Evolutionary conservation across 305 asterid genomes (phyloP).

Genomic region (Fraxinus nigra): DNA sequence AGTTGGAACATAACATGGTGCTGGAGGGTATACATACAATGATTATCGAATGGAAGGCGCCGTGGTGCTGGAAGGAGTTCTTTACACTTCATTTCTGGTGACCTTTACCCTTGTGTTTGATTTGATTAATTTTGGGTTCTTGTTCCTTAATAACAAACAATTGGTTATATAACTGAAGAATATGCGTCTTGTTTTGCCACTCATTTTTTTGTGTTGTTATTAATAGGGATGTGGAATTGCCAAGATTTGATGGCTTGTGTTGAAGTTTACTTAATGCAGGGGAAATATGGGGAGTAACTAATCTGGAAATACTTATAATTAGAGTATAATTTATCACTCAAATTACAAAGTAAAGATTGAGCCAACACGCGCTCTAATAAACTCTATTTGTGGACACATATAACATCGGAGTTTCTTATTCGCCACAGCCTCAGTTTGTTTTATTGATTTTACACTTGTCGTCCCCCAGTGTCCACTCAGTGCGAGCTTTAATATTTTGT

Average conservation of each 20-base stretch:
- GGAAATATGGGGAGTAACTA: neutral
- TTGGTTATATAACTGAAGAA: neutral
- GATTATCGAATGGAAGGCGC: neutral
- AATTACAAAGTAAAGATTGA: neutral
- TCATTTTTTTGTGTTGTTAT: neutral
- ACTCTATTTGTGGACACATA: neutral
- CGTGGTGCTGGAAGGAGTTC: neutral
- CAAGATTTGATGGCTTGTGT: neutral
- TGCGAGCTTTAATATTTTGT: neutral
- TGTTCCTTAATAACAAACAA: neutral
- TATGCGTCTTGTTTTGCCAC: neutral
- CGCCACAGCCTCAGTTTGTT: neutral
- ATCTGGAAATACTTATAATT: neutral
- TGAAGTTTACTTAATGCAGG: neutral
- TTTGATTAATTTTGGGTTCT: constrained; percentile 23
- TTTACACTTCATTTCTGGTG: neutral
- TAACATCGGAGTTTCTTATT: neutral
- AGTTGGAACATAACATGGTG: neutral
- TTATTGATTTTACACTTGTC: neutral
- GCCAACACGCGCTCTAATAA: neutral
- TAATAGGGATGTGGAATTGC: neutral
- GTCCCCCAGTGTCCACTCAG: neutral
- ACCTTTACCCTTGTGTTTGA: neutral
- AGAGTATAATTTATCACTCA: neutral
- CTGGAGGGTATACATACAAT: neutral